A percentile compares a stretch with the other conserved stretches of the same genome.
phyloP scores from a whole-genome alignment of 306 rosid species.

The Prunus armeniaca region DNA sequence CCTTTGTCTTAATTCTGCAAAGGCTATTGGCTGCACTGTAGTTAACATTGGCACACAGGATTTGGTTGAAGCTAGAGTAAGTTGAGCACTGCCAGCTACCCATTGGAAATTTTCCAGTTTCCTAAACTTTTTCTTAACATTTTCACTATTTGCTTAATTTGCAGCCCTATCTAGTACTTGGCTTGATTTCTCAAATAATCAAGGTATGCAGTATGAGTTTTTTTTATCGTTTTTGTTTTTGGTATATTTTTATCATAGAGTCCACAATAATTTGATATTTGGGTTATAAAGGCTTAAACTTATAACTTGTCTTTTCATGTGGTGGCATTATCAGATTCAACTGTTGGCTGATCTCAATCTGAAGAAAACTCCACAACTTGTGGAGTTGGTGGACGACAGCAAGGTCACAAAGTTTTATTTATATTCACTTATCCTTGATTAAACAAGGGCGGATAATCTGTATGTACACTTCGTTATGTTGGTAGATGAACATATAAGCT shows the following conservation, averaged over 20 bases:
- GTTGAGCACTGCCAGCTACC: constrained; percentile 32
- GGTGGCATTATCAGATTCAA: constrained; percentile 72
- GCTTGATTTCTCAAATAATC: constrained; percentile 92
- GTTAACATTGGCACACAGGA: constrained; percentile 99
- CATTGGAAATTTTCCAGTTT: constrained; percentile 16
- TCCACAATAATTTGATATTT: constrained; percentile 13
- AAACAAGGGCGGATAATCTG: constrained; percentile 15
- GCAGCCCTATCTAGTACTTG: constrained; percentile 91
- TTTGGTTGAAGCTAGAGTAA: constrained; percentile 85
- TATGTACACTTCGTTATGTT: neutral
- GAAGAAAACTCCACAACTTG: constrained; percentile 98
- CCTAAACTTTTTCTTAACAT: constrained; percentile 17
- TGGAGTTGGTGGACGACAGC: constrained; percentile 95
- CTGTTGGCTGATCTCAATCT: constrained; percentile 90
- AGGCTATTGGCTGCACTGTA: constrained; percentile 99
- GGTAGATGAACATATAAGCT: constrained; percentile 3
- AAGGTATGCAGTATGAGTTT: constrained; percentile 54
- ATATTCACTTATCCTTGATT: constrained; percentile 13
- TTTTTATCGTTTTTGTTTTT: constrained; percentile 1
- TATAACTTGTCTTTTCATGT: constrained; percentile 26
- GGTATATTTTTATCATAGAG: constrained; percentile 8
- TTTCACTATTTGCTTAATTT: constrained; percentile 27
- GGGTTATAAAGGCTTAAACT: constrained; percentile 10
- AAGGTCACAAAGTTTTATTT: constrained; percentile 42
- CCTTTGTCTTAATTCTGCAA: constrained; percentile 95